These are phyloP conservation scores for Chrysoporthe puriensis DNA, from an alignment of 2,329 filamentous ascomycete genomes.

Conservation along the genomic window DNA sequence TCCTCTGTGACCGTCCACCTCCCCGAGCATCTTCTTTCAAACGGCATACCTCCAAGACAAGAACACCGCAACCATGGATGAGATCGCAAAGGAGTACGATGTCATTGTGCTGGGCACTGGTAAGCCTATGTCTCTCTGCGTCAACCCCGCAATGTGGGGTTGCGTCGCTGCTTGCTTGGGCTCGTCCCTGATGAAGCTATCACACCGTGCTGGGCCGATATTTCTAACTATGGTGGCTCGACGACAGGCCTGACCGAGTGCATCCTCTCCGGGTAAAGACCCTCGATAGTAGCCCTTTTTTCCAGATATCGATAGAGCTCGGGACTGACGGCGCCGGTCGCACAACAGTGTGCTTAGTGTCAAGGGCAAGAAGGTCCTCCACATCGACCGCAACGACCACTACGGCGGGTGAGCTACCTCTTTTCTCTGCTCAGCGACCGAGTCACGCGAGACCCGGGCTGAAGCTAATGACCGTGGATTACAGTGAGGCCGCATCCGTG, in stretches of 20 bases:
- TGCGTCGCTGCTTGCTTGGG: constrained; percentile 25
- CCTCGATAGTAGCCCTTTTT: neutral
- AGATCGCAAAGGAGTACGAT: constrained; percentile 98
- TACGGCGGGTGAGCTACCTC: constrained; percentile 81
- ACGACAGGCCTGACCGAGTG: constrained; percentile 90
- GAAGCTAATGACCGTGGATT: constrained; percentile 20
- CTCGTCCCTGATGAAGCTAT: constrained; percentile 12
- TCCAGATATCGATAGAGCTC: no score
- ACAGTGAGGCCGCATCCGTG: constrained; percentile 89
- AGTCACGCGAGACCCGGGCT: neutral
- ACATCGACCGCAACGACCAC: constrained; percentile 98
- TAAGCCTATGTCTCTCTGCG: constrained; percentile 50
- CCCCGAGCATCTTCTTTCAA: constrained; percentile 30
- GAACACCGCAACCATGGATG: constrained; percentile 72
- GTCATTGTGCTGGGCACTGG: constrained; percentile 97
- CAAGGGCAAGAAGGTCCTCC: constrained; percentile 98
- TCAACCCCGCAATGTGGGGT: constrained; percentile 35
- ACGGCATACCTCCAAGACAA: constrained; percentile 14
- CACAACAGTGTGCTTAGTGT: constrained; percentile 82
- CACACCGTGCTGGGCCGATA: constrained; percentile 28
- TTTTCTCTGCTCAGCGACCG: constrained; percentile 29
- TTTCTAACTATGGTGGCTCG: constrained; percentile 31
- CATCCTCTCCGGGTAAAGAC: constrained; percentile 87
- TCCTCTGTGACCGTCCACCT: constrained; percentile 24
- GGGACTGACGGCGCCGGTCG: constrained; percentile 10